Conservation (phyloP, 805 yeast genomes). For the Candida hungchunana region DNA sequence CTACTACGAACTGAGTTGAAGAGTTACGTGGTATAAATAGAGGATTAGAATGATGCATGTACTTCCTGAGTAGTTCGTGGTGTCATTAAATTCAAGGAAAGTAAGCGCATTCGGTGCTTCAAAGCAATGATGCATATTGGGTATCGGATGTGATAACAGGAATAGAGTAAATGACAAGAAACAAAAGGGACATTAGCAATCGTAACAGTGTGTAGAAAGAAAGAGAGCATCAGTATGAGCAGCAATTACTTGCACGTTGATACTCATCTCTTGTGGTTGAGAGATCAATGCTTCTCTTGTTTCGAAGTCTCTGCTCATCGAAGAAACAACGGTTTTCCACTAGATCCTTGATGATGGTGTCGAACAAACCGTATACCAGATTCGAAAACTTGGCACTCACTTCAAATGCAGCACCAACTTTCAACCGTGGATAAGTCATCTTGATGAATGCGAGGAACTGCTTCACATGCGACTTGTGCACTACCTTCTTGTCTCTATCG, state of each 20-base stretch:
- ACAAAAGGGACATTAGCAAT: slow-evolving; percentile 7
- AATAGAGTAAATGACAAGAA: not conserved
- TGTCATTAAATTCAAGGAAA: too few species aligned
- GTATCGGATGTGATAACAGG: not conserved
- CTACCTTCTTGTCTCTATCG: slow-evolving; percentile 34
- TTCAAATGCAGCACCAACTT: slow-evolving; percentile 40
- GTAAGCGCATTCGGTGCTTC: too few species aligned
- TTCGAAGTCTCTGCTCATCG: slow-evolving; percentile 25
- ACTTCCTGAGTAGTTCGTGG: too few species aligned
- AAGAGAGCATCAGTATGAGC: slow-evolving; percentile 17
- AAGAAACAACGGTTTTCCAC: slow-evolving; percentile 37
- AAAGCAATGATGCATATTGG: not conserved
- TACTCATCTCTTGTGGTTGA: slow-evolving; percentile 23
- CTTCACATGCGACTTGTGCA: slow-evolving; percentile 36
- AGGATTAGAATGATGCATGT: too few species aligned
- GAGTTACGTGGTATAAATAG: too few species aligned
- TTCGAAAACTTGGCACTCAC: slow-evolving; percentile 42
- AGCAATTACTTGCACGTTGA: slow-evolving; percentile 22
- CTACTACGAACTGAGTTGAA: not conserved
- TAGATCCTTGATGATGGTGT: slow-evolving; percentile 35
- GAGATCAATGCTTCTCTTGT: slow-evolving; percentile 27
- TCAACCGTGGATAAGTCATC: slow-evolving; percentile 27
- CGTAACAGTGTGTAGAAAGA: slow-evolving; percentile 4
- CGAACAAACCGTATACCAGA: slow-evolving; percentile 36
- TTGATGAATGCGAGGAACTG: slow-evolving; percentile 29